Evolutionary conservation across 129 eudicot species (phyloP), one percentile per base, ranked within the genome.

Genomic region (Scalesia atractyloides): DNA sequence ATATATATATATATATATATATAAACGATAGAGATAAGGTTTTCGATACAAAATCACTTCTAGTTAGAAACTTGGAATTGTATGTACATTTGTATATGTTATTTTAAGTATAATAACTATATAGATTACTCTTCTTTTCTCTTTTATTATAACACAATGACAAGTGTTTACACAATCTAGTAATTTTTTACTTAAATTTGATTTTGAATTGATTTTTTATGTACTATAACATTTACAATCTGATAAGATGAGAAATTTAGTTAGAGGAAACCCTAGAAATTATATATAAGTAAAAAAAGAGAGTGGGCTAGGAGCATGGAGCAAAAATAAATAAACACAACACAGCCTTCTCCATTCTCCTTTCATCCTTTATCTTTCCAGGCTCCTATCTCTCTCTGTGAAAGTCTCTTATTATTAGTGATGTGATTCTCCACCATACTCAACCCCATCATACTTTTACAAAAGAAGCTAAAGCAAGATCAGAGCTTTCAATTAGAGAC

Each of bases 391-490:
- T 81, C 49, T 79, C 80, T 78, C 49, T 81, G 73, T 75, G 82
- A 73, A 84, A 78, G 82, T 78, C 49, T 50, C 80, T 68, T 78
- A 78, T 77, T 78, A 78, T 77, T 75, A 76, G 51, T 79, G 80
- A 82, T 78, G 86, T 79, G 86, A 79, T 82, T 74, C 83, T 81
- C 88, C 81, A 80, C 78, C 88, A 72, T 68, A 71, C 57, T 65
- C 76, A 73, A 19, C 52, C 81, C 75, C 71, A 66, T 70, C 85
- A 58, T 41, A 62, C 88, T 80, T 81, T 80, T 62, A 37, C 76
- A 79, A 85, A 76, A 78, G 82, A 77, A 78, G 69, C 7, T 16
- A 75, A 58, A 76, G 15, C 72, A 54, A 68, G 54, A 41, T 59
- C 76, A 57, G 39, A 68, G 61, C 60, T 80, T 52, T 77, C 67